Conservation (phyloP, 176 grass and related monocot species). For the Avena sativa region DNA sequence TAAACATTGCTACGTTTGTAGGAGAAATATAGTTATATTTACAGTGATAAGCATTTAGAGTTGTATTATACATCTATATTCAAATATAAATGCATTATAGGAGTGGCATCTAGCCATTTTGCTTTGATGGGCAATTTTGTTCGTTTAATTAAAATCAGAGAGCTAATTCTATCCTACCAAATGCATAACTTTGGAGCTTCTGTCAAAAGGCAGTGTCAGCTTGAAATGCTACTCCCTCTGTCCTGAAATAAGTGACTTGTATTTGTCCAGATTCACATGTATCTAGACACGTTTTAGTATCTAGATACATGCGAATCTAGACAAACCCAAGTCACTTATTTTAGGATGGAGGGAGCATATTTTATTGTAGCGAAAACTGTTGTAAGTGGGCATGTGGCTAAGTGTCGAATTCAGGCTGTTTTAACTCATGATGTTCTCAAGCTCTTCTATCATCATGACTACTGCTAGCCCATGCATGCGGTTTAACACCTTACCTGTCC, state of each 20-base stretch:
- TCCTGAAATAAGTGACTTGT: too few relatives aligned
- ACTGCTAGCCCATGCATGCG: neutral
- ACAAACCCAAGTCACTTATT: too few relatives aligned
- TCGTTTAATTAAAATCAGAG: neutral
- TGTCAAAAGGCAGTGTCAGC: neutral
- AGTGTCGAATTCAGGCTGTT: constrained; percentile 1
- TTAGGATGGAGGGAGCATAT: neutral
- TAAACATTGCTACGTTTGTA: neutral
- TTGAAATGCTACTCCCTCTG: constrained; percentile 4
- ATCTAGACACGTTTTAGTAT: too few relatives aligned
- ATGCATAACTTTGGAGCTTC: constrained; percentile 6
- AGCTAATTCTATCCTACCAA: neutral
- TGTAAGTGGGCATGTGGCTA: constrained; percentile 32
- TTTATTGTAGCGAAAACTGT: neutral
- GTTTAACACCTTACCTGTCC: constrained; percentile 39
- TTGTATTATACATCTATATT: neutral
- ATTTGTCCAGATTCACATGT: too few relatives aligned
- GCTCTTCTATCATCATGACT: constrained; percentile 25
- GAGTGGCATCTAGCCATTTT: neutral
- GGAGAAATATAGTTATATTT: neutral
- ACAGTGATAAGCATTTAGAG: neutral
- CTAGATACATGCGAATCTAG: too few relatives aligned
- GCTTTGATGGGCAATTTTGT: neutral
- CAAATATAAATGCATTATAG: constrained; percentile 14
- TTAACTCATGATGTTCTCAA: constrained; percentile 13